Evolutionary conservation across 495 filamentous ascomycete genomes (phyloP).

Genomic region (Podospora pseudopauciseta): DNA sequence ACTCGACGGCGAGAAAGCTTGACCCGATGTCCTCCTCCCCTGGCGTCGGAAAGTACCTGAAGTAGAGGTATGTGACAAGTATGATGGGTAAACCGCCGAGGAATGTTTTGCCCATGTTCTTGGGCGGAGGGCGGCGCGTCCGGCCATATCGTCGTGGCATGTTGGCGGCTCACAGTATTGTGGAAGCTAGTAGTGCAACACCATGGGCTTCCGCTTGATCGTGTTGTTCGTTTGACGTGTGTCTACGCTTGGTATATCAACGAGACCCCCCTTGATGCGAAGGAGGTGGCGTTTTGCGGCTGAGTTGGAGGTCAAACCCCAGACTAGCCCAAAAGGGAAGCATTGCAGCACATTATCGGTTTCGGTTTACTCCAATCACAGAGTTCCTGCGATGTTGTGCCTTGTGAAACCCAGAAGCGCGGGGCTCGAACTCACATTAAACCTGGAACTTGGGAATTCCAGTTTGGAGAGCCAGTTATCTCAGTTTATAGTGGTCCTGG

Average conservation of each 20-base stretch:
- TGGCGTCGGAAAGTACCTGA: not conserved
- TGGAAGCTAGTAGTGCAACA: not conserved
- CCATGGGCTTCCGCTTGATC: too few relatives aligned
- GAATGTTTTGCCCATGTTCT: not conserved
- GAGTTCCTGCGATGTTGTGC: too few relatives aligned
- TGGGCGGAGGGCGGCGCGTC: not conserved
- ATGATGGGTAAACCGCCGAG: not conserved
- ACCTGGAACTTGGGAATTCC: too few relatives aligned
- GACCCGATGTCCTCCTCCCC: not conserved
- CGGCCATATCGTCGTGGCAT: not conserved
- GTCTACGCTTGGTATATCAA: not conserved
- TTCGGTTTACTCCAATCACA: not conserved
- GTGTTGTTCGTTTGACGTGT: not conserved
- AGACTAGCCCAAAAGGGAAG: not conserved
- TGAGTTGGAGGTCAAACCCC: not conserved
- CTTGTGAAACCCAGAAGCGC: too few relatives aligned
- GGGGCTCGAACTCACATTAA: too few relatives aligned
- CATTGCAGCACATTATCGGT: not conserved
- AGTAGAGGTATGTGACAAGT: not conserved
- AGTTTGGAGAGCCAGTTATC: too few relatives aligned
- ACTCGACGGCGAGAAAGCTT: not conserved
- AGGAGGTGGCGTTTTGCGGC: not conserved
- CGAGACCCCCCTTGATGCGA: not conserved
- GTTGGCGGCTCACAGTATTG: not conserved
- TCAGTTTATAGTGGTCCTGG: too few relatives aligned